Evolutionary conservation across 2,329 filamentous ascomycete genomes (phyloP), one percentile per base, ranked within the genome.

Genomic region (Hypocrella siamensis): DNA sequence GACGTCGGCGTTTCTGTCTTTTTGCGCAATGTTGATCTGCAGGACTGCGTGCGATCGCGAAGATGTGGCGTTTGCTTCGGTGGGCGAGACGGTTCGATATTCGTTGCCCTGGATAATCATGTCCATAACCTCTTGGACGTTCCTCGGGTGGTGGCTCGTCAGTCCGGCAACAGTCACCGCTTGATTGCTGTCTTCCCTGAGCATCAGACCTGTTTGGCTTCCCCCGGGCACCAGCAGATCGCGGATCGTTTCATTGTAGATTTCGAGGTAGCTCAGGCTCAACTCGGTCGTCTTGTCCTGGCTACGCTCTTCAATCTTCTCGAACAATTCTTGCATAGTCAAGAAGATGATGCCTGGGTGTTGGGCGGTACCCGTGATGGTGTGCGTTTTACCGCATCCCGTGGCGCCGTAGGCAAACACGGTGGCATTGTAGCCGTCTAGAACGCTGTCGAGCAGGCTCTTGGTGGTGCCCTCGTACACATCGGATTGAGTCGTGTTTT

Each of bases 401-500:
- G 90, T 98, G 25, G 90, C 90, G 43, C 90, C 90, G 54, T 98
- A 98, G 31, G 90, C 90, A 52, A 98, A 98, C 4, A 98, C 90
- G 0, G 90, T 98, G 30, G 90, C 90, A 63, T 98, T 98, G 65
- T 94, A 98, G 42, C 90, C 90, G 43, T 98, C 86, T 36, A 98
- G 66, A 12, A 98, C 86, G 50, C 79, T 94, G 52, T 96, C 88
- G 38, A 98, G 70, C n/a, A 98, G 70, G 34, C 63, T 73, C 53
- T 79, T 81, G 2, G 88, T 93, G 1, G 90, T 96, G 11, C 82
- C 70, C 54, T 96, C 90, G 63, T 96, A 98, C 1, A 98, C 83
- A 48, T 98, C 90, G 36, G 72, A 78, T 48, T 98, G 90, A 6
- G 78, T 77, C 14, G 82, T 82, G 51, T 88, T 93, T 37, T 96